Evolutionary conservation across 441 rosid genomes (phyloP).

Genomic region (Sinapis alba): DNA sequence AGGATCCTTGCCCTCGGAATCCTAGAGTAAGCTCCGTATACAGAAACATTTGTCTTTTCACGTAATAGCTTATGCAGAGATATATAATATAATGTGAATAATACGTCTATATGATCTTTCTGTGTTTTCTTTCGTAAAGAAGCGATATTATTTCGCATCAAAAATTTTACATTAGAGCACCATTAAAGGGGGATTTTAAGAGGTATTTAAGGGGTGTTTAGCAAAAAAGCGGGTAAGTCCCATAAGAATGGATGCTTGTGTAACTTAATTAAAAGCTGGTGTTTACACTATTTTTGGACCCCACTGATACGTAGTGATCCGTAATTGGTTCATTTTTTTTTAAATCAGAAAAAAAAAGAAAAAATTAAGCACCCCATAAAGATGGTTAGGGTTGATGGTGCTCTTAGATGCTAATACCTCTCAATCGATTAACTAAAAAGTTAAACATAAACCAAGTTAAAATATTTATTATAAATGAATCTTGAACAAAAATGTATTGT

Average conservation of each 20-base stretch:
- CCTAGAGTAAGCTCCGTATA: slow-evolving; percentile 66
- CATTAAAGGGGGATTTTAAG: too few relatives aligned
- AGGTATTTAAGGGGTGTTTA: too few relatives aligned
- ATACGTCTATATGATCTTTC: not conserved
- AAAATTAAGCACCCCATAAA: too few relatives aligned
- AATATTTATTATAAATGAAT: not conserved
- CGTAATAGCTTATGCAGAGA: not conserved
- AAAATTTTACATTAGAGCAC: not conserved
- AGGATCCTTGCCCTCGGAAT: slow-evolving; percentile 73
- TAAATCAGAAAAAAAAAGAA: too few relatives aligned
- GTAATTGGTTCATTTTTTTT: too few relatives aligned
- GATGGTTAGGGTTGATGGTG: too few relatives aligned
- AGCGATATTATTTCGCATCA: not conserved
- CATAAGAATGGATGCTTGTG: too few relatives aligned
- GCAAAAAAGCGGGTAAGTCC: too few relatives aligned
- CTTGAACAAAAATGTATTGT: not conserved
- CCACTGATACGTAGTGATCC: too few relatives aligned
- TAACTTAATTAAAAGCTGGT: too few relatives aligned
- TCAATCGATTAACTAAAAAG: not conserved
- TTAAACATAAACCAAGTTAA: not conserved
- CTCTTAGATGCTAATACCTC: not conserved
- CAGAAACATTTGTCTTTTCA: not conserved
- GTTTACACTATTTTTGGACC: too few relatives aligned
- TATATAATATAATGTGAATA: not conserved
- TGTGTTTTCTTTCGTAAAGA: not conserved